Evolutionary conservation across 495 filamentous ascomycete species (phyloP), one percentile per base, ranked within the genome.

Genomic region (Penicillium psychrofluorescens): DNA sequence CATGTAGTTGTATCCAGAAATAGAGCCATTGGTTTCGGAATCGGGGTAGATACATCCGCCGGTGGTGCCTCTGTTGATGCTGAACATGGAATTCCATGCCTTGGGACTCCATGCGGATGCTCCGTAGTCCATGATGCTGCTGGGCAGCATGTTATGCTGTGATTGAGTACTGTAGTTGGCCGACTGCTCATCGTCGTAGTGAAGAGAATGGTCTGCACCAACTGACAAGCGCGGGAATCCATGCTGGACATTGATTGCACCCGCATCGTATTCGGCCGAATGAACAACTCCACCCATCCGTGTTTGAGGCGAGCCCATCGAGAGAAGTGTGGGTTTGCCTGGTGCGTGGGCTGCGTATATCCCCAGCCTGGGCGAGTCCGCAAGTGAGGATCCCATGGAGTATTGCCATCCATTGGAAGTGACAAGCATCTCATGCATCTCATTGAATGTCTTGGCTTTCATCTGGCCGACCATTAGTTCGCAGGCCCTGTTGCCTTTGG

Each of bases 141-240:
- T 59, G 16, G 64, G 53, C 6, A 64, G 29, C 45, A 65, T 54
- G 32, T 68, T 69, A 12, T 47, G 42, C 12, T 61, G 38, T 13
- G 63, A 43, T 33, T 60, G 64, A 30, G 43, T 40, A 38, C 36
- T 43, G 43, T 64, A 70, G 28, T 43, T 36, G 12, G 43, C 38
- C 1, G 56, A 45, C 4, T 56, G 48, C 10, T 62, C 59, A n/a
- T 62, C 56, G 28, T 67, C 67, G 43, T 67, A 71, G 13, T 43
- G 54, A 11, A 58, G 41, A 6, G 53, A 32, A 15, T 45, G 40
- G 11, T 62, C 61, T 30, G 62, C 30, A 22, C 46, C 48, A 15
- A 53, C 53, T 0, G 44, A 15, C 9, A 51, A 44, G 35, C 62
- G 56, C 11, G 45, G 37, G 22, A 62, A 62, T 7, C 41, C 38